Evolutionary conservation across 768 basidiomycete genomes (phyloP).

Genomic region (Hygrophorus pudorinus): DNA sequence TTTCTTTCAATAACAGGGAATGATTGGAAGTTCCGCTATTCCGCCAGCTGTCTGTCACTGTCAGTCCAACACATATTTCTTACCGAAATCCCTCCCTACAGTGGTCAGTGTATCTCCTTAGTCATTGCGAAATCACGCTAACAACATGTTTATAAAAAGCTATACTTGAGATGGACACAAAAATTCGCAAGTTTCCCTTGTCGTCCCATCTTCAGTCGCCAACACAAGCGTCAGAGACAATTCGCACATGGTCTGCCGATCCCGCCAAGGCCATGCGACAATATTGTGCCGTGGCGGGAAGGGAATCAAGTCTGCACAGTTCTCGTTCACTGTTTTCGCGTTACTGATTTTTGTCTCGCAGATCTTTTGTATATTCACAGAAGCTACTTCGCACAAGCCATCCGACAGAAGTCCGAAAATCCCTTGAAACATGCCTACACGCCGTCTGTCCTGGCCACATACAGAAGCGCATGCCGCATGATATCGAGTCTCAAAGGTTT

Average conservation of each 20-base stretch:
- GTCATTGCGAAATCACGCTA: no score
- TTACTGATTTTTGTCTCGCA: constrained; percentile 8
- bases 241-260: constrained; percentile 30
- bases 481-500: constrained; percentile 29
- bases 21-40: constrained; percentile 36
- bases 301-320: constrained; percentile 35
- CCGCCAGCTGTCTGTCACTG: constrained; percentile 33
- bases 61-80: constrained; percentile 34
- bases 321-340: background rate
- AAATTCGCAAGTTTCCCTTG: constrained; percentile 39
- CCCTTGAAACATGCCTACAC: constrained; percentile 35
- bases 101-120: no score
- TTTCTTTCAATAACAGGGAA: constrained; percentile 22
- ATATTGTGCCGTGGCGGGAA: constrained; percentile 27
- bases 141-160: constrained; percentile 9
- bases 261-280: constrained; percentile 33
- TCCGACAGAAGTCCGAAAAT: constrained; percentile 29
- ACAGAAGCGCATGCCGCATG: constrained; percentile 33
- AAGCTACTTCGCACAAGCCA: constrained; percentile 38
- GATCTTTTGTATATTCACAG: constrained; percentile 39
- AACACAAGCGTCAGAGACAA: constrained; percentile 17
- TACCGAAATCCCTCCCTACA: constrained; percentile 28
- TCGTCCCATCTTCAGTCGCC: constrained; percentile 35
- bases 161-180: constrained; percentile 39
- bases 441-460: constrained; percentile 33